These are phyloP conservation scores for Phytophthora parvispora DNA, from an alignment of 352 stramenopile genomes.

Conservation along the genomic window DNA sequence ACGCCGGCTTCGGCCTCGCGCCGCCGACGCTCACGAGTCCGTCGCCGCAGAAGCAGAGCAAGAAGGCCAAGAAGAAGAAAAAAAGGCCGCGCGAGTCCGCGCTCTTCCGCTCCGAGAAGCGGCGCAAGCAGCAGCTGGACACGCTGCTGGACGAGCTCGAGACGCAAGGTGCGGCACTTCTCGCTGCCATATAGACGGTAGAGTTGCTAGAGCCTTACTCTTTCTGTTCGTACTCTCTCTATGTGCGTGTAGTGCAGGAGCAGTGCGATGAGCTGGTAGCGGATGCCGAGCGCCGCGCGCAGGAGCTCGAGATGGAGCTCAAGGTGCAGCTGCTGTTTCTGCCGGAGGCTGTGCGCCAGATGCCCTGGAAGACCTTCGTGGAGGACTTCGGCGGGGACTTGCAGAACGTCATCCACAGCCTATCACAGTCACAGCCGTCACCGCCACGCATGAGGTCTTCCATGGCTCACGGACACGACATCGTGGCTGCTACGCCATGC, in stretches of 20 bases:
- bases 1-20: slow-evolving; percentile 20
- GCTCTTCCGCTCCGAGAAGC: slow-evolving; percentile 42
- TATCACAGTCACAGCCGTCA: slow-evolving; percentile 48
- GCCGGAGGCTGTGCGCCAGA: slow-evolving; percentile 74
- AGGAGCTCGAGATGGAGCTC: slow-evolving; percentile 80
- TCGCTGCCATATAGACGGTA: too few relatives aligned
- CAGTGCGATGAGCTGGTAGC: slow-evolving; percentile 63
- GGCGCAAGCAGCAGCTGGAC: slow-evolving; percentile 49
- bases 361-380: slow-evolving; percentile 86
- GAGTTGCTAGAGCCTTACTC: slow-evolving; percentile 14
- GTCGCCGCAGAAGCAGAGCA: slow-evolving; percentile 38
- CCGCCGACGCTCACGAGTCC: slow-evolving; percentile 15
- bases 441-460: slow-evolving; percentile 16
- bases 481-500: slow-evolving; percentile 54
- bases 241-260: slow-evolving; percentile 60
- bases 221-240: not conserved
- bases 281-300: slow-evolving; percentile 62
- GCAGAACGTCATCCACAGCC: slow-evolving; percentile 77
- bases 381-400: slow-evolving; percentile 83
- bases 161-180: slow-evolving; percentile 65
- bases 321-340: slow-evolving; percentile 85
- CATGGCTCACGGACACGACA: slow-evolving; percentile 34
- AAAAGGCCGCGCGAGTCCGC: slow-evolving; percentile 36
- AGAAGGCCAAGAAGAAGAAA: slow-evolving; percentile 35
- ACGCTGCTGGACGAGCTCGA: slow-evolving; percentile 71